phyloP scores from a whole-genome alignment of 768 basidiomycete genomes.

The Podaxis sp. region DNA sequence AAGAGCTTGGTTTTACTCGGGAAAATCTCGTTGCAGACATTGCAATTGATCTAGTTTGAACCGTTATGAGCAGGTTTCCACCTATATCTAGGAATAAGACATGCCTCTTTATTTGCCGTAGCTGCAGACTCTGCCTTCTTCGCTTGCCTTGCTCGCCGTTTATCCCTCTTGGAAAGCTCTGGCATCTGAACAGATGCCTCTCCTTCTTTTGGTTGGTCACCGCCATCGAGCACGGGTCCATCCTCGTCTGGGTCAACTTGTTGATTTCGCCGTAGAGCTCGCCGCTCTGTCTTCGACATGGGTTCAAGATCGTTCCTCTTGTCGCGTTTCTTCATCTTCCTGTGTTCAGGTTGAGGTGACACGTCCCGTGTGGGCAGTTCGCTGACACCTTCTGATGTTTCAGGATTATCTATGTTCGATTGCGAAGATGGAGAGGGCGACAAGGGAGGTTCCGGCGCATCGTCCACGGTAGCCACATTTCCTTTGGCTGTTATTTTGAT shows the following conservation, averaged over 20 bases:
- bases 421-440: conserved; percentile 1
- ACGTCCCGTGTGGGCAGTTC: background rate
- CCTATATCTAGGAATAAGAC: conserved; percentile 2
- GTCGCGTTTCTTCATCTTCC: background rate
- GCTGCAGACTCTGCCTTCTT: conserved; percentile 55
- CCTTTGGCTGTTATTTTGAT: background rate
- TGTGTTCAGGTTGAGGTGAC: conserved; percentile 2
- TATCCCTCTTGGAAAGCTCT: conserved; percentile 72
- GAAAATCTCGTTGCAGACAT: conserved; percentile 66
- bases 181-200: conserved; percentile 6
- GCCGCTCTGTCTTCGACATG: conserved; percentile 16
- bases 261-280: conserved; percentile 14
- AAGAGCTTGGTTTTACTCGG: conserved; percentile 75
- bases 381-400: conserved; percentile 15
- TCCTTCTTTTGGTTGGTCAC: conserved; percentile 1
- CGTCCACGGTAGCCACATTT: background rate
- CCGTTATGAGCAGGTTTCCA: background rate
- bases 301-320: conserved; percentile 3
- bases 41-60: conserved; percentile 48
- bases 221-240: background rate
- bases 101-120: conserved; percentile 25
- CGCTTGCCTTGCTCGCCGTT: conserved; percentile 73
- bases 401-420: background rate
- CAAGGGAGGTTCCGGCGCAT: background rate
- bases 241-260: conserved; percentile 6